Evolutionary conservation across 2,329 filamentous ascomycete species (phyloP).

Genomic region (Sarocladiaceae sp.): DNA sequence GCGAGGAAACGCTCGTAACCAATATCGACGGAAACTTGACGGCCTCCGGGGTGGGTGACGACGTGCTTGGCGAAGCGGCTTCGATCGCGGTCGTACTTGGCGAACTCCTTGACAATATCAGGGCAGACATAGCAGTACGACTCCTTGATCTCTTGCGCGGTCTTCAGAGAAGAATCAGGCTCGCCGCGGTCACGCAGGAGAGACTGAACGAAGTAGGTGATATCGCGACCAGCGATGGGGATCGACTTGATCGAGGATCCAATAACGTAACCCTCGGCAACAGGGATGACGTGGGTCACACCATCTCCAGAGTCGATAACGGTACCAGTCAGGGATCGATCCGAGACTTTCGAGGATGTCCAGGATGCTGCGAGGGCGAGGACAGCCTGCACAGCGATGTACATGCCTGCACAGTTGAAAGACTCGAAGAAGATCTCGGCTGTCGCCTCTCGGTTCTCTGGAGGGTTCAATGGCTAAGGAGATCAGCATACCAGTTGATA

Average conservation of each 20-base stretch:
- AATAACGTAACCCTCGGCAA: conserved; percentile 98
- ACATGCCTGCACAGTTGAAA: conserved; percentile 98
- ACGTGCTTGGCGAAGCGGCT: conserved; percentile 88
- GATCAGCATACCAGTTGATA: conserved; percentile 15
- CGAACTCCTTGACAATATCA: conserved; percentile 98
- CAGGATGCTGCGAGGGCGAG: conserved; percentile 94
- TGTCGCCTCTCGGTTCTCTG: conserved; percentile 97
- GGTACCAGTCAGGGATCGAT: conserved; percentile 91
- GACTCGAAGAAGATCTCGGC: conserved; percentile 99
- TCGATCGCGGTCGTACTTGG: conserved; percentile 87
- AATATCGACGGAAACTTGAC: conserved; percentile 81
- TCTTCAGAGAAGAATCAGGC: conserved; percentile 94
- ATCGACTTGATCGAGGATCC: conserved; percentile 99
- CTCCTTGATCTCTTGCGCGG: conserved; percentile 97
- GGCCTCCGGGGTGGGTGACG: conserved; percentile 80
- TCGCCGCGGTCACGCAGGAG: conserved; percentile 93
- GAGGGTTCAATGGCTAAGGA: conserved; percentile 83
- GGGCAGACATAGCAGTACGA: conserved; percentile 98
- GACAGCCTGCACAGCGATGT: conserved; percentile 97
- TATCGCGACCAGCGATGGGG: conserved; percentile 94
- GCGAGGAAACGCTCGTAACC: conserved; percentile 98
- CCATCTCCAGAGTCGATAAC: conserved; percentile 98
- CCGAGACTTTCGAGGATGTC: conserved; percentile 97
- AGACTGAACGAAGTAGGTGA: conserved; percentile 98
- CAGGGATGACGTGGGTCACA: conserved; percentile 98